Conservation (phyloP, 225 moss, liverwort and hornwort genomes). For the Climacium dendroides region DNA sequence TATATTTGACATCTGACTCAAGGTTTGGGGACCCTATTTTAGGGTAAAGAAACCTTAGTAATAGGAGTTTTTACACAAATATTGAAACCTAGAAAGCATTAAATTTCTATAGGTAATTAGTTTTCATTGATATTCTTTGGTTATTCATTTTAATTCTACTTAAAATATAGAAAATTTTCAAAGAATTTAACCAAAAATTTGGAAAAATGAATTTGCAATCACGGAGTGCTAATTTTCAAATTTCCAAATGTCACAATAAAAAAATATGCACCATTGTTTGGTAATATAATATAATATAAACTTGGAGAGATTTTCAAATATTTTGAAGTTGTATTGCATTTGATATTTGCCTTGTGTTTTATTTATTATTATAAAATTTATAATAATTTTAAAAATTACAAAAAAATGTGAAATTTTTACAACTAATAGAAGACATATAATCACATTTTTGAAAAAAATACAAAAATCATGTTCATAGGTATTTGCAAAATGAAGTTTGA, state of each 20-base stretch:
- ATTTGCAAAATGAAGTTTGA: background rate
- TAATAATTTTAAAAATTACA: accelerated
- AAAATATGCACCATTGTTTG: background rate
- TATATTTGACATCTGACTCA: no score
- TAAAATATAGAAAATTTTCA: background rate
- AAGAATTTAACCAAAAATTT: background rate
- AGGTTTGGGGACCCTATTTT: no score
- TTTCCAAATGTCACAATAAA: background rate
- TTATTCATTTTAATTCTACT: background rate
- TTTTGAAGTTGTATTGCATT: background rate
- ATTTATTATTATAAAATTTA: background rate
- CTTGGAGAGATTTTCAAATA: background rate
- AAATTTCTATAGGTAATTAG: accelerated
- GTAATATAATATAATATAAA: background rate
- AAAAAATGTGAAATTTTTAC: background rate
- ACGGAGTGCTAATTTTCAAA: background rate
- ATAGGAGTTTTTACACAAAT: no score
- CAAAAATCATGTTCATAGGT: background rate
- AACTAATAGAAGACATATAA: background rate
- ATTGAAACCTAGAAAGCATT: accelerated
- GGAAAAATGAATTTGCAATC: background rate
- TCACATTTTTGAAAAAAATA: background rate
- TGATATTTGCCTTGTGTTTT: background rate
- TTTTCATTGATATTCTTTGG: background rate
- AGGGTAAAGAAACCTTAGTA: no score